Percentiles rank a stretch among this genome's conserved stretches.
Evolutionary conservation across 2,329 filamentous ascomycete genomes (phyloP).

Genomic region (Aureobasidium sp.): DNA sequence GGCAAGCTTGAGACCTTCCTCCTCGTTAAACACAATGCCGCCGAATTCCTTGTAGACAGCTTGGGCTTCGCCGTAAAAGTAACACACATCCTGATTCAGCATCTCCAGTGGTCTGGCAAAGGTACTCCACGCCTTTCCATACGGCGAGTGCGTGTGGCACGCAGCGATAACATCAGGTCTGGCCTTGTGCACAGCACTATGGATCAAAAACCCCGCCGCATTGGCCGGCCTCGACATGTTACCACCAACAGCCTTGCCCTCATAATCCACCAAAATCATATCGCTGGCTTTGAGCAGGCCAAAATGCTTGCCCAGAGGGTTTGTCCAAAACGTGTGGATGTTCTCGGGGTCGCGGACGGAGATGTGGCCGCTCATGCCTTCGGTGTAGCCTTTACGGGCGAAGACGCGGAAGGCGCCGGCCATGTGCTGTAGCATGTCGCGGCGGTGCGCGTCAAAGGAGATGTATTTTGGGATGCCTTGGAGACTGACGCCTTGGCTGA

Average conservation of each 20-base stretch:
- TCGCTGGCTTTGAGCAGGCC: slow-evolving; percentile 57
- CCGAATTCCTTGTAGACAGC: slow-evolving; percentile 50
- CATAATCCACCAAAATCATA: slow-evolving; percentile 59
- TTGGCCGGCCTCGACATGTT: slow-evolving; percentile 56
- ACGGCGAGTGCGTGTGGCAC: slow-evolving; percentile 61
- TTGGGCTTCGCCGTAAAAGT: slow-evolving; percentile 56
- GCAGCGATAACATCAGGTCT: slow-evolving; percentile 59
- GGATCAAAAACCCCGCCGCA: slow-evolving; percentile 63
- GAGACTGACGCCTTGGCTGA: slow-evolving; percentile 42
- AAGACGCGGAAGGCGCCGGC: slow-evolving; percentile 62
- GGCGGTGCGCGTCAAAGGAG: slow-evolving; percentile 49
- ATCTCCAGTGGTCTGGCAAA: slow-evolving; percentile 62
- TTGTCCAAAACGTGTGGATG: slow-evolving; percentile 61
- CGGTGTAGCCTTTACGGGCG: slow-evolving; percentile 57
- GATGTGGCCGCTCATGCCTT: slow-evolving; percentile 65
- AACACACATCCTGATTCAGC: slow-evolving; percentile 61
- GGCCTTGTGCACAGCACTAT: slow-evolving; percentile 62
- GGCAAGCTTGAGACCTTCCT: slow-evolving; percentile 60
- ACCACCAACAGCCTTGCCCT: slow-evolving; percentile 58
- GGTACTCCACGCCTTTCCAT: slow-evolving; percentile 60
- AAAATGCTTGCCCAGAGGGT: slow-evolving; percentile 58
- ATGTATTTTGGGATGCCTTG: slow-evolving; percentile 52
- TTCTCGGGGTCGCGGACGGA: slow-evolving; percentile 59
- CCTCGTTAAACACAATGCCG: slow-evolving; percentile 55
- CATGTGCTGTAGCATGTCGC: slow-evolving; percentile 60